Evolutionary conservation across 2,329 filamentous ascomycete species (phyloP).

Genomic region (Orbilia blumenaviensis): DNA sequence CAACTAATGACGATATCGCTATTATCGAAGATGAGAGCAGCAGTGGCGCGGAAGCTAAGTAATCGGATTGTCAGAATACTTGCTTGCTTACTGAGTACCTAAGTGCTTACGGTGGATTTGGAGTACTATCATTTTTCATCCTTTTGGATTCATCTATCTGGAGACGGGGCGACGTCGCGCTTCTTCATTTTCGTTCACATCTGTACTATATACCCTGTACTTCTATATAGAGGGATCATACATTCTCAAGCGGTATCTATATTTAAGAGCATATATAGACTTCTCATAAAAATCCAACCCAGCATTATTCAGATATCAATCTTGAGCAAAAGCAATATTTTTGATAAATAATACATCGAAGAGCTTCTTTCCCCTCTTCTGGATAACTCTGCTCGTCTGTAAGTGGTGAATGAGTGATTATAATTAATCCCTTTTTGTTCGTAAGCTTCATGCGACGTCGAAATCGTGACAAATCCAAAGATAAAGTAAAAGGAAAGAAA

Average conservation of each 20-base stretch:
- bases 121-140: slow-evolving; percentile 1
- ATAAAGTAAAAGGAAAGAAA: not conserved
- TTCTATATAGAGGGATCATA: slow-evolving; percentile 44
- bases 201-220: slow-evolving; percentile 51
- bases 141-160: not conserved
- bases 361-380: no score
- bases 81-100: not conserved
- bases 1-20: slow-evolving; percentile 41
- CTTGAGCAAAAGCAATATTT: no score
- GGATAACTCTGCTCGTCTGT: not conserved
- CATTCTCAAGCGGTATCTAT: slow-evolving; percentile 13
- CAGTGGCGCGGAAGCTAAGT: slow-evolving; percentile 13
- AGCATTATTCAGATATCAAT: not conserved
- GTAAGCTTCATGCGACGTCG: slow-evolving; percentile 18
- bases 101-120: not conserved
- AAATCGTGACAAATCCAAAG: not conserved
- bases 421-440: slow-evolving; percentile 32
- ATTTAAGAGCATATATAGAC: no score
- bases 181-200: slow-evolving; percentile 6
- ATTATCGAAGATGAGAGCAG: slow-evolving; percentile 46
- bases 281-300: not conserved
- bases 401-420: not conserved
- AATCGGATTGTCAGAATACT: not conserved
- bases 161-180: not conserved
- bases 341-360: no score